Conservation (phyloP, 768 basidiomycete genomes). For the Thelephora ganbajun region DNA sequence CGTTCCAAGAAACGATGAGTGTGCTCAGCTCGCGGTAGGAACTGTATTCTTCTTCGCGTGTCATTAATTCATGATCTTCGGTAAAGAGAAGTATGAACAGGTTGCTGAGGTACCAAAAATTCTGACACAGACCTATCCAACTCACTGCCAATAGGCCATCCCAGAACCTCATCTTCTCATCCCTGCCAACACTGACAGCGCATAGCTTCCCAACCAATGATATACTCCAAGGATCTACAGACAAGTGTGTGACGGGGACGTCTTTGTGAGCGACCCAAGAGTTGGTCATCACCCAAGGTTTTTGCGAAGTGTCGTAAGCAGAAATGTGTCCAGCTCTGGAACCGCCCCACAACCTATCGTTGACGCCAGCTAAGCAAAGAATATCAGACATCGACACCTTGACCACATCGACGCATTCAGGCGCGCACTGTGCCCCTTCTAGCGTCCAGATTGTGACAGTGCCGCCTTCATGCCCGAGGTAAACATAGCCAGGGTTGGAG, state of each 20-base stretch:
- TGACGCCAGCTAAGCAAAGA: slow-evolving; percentile 72
- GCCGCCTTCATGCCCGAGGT: slow-evolving; percentile 87
- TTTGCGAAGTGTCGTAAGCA: slow-evolving; percentile 59
- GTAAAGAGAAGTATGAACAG: not conserved
- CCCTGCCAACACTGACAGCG: slow-evolving; percentile 65
- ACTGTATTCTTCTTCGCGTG: slow-evolving; percentile 66
- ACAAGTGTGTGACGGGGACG: slow-evolving; percentile 47
- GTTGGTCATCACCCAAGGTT: slow-evolving; percentile 82
- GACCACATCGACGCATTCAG: slow-evolving; percentile 58
- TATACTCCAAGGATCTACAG: slow-evolving; percentile 66
- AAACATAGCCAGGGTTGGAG: slow-evolving; percentile 50
- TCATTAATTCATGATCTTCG: slow-evolving; percentile 61
- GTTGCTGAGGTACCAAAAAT: not conserved
- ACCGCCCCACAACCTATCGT: slow-evolving; percentile 78
- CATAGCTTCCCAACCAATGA: slow-evolving; percentile 49
- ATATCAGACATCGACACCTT: slow-evolving; percentile 77
- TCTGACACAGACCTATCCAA: slow-evolving; percentile 62
- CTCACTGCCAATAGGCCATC: slow-evolving; percentile 77
- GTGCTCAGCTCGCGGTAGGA: slow-evolving; percentile 64
- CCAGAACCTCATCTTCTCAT: slow-evolving; percentile 69
- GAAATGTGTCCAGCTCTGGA: slow-evolving; percentile 69
- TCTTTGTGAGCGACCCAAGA: slow-evolving; percentile 71
- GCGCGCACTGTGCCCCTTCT: slow-evolving; percentile 37
- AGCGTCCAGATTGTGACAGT: slow-evolving; percentile 72
- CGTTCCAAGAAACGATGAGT: slow-evolving; percentile 85